Percentiles rank a stretch among this genome's conserved stretches.
Conservation (phyloP, 1,284 basidiomycete genomes). For the Cutaneotrichosporon cutaneum region DNA sequence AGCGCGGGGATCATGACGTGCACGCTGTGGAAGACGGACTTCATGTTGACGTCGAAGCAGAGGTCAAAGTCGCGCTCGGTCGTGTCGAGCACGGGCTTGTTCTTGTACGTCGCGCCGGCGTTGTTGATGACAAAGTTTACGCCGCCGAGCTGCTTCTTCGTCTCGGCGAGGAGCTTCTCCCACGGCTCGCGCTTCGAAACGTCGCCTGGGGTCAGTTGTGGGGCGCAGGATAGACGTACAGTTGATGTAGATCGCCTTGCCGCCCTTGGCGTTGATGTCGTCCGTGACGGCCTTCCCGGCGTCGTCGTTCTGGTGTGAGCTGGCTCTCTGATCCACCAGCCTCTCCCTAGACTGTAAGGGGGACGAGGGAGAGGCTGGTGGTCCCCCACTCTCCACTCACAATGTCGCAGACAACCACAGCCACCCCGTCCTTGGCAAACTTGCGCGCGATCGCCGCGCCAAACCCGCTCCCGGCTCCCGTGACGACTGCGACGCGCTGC, state of each 20-base stretch:
- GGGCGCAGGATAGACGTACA: not conserved
- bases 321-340: no score
- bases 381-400: conserved; percentile 4
- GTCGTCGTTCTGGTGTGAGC: conserved; percentile 18
- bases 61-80: conserved; percentile 24
- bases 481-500: conserved; percentile 23
- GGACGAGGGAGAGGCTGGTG: no score
- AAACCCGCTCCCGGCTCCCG: conserved; percentile 23
- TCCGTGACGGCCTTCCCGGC: conserved; percentile 16
- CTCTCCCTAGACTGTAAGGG: no score
- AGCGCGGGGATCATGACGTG: conserved; percentile 22
- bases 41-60: conserved; percentile 26
- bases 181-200: conserved; percentile 19
- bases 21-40: conserved; percentile 22
- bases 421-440: conserved; percentile 18
- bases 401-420: conserved; percentile 20
- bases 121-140: conserved; percentile 27
- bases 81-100: conserved; percentile 23
- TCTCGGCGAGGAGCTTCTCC: conserved; percentile 15
- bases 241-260: conserved; percentile 22
- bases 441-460: conserved; percentile 19
- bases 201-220: conserved; percentile 1
- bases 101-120: conserved; percentile 26
- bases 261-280: conserved; percentile 16
- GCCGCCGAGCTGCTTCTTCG: conserved; percentile 18